Conservation (phyloP, 441 rosid species). For the Adansonia madagascariensis region DNA sequence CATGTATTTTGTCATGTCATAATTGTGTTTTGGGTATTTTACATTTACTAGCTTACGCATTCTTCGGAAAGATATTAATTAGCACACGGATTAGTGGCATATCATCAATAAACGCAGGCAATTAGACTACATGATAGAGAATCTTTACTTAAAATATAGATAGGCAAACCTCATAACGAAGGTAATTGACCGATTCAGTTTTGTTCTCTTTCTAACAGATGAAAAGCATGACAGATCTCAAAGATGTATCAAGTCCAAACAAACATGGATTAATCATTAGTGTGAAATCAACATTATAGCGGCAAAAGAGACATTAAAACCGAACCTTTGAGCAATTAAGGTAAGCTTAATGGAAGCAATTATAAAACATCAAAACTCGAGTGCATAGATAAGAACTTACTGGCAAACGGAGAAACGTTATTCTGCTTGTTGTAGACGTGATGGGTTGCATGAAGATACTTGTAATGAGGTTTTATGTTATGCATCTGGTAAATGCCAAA, state of each 20-base stretch:
- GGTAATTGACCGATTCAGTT: background rate
- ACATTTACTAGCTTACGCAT: background rate
- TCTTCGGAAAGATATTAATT: background rate
- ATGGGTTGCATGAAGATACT: conserved; percentile 88
- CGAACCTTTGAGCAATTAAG: background rate
- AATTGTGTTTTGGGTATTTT: too few relatives aligned
- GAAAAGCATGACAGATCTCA: background rate
- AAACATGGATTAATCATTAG: background rate
- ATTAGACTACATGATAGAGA: background rate
- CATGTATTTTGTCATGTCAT: too few relatives aligned
- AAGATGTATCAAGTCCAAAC: background rate
- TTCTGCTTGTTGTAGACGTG: conserved; percentile 97
- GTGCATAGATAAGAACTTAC: conserved; percentile 46
- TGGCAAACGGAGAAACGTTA: conserved; percentile 94
- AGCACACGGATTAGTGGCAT: background rate
- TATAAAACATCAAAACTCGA: conserved; percentile 1
- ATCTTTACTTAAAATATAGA: background rate
- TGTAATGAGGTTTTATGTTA: conserved; percentile 85
- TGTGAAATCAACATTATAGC: background rate
- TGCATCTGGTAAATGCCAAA: conserved; percentile 97
- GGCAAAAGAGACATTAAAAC: background rate
- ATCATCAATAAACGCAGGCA: background rate
- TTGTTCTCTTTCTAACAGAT: background rate
- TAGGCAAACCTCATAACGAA: background rate
- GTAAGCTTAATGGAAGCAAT: background rate